Base-by-base conservation (phyloP, 2,329 filamentous ascomycete genomes). In the Trichoderma brevicompactum region DNA sequence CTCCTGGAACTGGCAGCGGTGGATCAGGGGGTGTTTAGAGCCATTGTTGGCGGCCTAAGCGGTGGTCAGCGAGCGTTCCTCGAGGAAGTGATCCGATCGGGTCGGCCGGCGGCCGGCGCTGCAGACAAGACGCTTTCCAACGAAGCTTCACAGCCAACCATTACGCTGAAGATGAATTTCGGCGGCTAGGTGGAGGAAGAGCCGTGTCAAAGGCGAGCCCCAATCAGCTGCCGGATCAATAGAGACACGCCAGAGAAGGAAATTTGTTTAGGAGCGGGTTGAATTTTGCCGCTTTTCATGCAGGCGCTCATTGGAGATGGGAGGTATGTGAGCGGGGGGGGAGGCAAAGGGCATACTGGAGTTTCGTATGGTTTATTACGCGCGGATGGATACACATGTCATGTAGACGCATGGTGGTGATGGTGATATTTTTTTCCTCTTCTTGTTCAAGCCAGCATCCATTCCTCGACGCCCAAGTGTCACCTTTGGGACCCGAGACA, bases 131-230 rank as follows among this genome's bases (percentile, higher is more conserved):
- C 74, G 63, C 72, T 67, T 2, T 73, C 78, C 49, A 78, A 77
- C 58, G 81, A 79, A 66, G 79, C 81, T 65, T 84, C 80, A 34
- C 87, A 87, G 77, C 95, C 95, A 12, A 95, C 83, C 68, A 99
- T 99, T 82, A 92, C 92, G 62, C 78, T 99, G 74, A 95, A 96
- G 84, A 96, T 98, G 91, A 85, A 97, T 77, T 98, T 99, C 83
- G 87, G 87, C 5, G 79, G 80, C 49, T 77, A 71, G 71, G 64
- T 54, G 52, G 48, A 66, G 46, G 23, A 41, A 38, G 36, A 38
- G 15, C 12, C 32, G 48, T 48, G 8, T 17, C 50, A 40, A 28
- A 38, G n/a, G n/a, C 3, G 15, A 28, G 36, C 34, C 38, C 56
- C 53, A 63, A 63, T 58, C 44, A 49, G 9, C 17, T 10, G 13